These are phyloP conservation scores for Colletotrichum chlorophyti DNA, from an alignment of 2,329 filamentous ascomycete species.

Conservation along the genomic window DNA sequence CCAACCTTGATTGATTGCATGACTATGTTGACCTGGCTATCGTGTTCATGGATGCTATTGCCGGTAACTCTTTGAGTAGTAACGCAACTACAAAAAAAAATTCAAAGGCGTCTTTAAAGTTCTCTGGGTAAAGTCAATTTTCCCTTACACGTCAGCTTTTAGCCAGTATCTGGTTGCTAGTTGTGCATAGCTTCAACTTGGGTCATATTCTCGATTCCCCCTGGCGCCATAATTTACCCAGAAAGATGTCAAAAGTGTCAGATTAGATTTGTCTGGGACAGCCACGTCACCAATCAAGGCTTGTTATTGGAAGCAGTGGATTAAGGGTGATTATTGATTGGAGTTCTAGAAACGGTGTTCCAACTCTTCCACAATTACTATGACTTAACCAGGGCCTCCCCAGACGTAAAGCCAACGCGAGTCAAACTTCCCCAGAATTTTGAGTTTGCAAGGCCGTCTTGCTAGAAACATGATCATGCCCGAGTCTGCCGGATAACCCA, in stretches of 20 bases:
- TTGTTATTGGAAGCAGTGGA: background rate
- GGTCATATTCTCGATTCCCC: background rate
- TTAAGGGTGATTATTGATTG: slow-evolving; percentile 2
- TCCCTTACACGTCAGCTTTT: no score
- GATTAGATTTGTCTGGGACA: background rate
- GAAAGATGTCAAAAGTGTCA: background rate
- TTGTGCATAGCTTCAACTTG: background rate
- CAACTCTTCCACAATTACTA: background rate
- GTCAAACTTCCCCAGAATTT: slow-evolving; percentile 7
- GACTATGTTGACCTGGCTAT: no score
- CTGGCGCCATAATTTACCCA: no score
- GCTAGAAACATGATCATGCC: slow-evolving; percentile 3
- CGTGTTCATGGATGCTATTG: no score
- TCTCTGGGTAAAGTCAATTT: no score
- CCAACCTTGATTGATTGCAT: slow-evolving; percentile 1
- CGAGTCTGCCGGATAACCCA: background rate
- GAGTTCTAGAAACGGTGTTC: background rate
- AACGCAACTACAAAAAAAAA: no score
- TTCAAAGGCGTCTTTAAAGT: no score
- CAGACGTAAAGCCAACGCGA: background rate
- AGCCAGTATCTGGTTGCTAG: no score
- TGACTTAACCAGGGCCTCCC: background rate
- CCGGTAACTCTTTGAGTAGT: background rate
- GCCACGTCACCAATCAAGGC: background rate
- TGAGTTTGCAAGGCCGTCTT: background rate